Conservation (phyloP, 2,329 filamentous ascomycete species). For the Ophiostoma piceae region DNA sequence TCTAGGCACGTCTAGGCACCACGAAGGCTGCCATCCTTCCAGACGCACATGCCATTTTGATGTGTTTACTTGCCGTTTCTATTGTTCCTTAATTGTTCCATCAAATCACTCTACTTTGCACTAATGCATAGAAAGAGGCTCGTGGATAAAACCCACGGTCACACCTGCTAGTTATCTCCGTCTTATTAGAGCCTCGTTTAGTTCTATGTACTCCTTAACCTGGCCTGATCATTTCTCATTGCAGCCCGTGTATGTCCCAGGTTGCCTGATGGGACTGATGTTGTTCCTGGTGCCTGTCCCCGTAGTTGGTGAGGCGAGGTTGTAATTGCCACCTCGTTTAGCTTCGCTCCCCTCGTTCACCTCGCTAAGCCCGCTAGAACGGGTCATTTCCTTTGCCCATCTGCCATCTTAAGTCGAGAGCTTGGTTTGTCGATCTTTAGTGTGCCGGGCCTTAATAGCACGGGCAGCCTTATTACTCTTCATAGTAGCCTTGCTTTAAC, state of each 20-base stretch:
- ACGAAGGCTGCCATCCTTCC: background rate
- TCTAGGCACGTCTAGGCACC: background rate
- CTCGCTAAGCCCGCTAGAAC: background rate
- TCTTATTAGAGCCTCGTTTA: background rate
- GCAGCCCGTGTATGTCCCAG: background rate
- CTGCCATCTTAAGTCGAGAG: too few relatives aligned
- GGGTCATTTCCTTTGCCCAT: too few relatives aligned
- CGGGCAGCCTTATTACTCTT: too few relatives aligned
- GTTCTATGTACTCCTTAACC: background rate
- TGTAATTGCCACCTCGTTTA: background rate
- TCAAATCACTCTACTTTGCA: background rate
- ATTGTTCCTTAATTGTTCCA: background rate
- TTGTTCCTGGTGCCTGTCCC: background rate
- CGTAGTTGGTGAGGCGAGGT: too few relatives aligned
- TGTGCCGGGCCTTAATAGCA: too few relatives aligned
- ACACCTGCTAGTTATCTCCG: background rate
- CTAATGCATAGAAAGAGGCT: background rate
- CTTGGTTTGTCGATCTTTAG: too few relatives aligned
- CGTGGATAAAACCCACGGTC: background rate
- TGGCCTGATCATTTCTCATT: background rate
- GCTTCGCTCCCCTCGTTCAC: background rate
- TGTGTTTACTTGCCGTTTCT: background rate
- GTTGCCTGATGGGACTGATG: background rate
- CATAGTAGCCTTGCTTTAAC: too few relatives aligned
- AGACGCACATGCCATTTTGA: background rate